Conservation (phyloP, 169 alveolate species). For the Plasmodium gonderi region DNA sequence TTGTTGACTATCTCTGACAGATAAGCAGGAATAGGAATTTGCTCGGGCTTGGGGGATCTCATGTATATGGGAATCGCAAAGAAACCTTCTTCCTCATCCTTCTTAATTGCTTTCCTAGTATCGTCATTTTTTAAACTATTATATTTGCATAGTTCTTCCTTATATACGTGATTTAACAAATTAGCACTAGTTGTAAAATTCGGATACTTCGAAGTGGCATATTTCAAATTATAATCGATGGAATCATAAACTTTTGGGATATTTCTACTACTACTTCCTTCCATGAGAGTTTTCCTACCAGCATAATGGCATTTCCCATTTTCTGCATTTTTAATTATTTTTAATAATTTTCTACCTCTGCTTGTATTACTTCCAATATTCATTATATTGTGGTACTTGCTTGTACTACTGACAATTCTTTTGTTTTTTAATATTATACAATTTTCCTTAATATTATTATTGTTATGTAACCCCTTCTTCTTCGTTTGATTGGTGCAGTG, state of each 20-base stretch:
- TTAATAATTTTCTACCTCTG: not conserved
- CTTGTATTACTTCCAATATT: not conserved
- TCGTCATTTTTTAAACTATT: not conserved
- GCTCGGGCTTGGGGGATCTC: conserved; percentile 71
- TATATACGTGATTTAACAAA: not conserved
- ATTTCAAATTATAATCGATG: not conserved
- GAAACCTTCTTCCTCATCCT: conserved; percentile 38
- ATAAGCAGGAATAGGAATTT: conserved; percentile 40
- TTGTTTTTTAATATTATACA: not conserved
- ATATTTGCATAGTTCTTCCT: conserved; percentile 7
- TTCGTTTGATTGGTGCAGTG: too few relatives aligned
- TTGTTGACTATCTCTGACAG: conserved; percentile 8
- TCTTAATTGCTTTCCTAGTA: not conserved
- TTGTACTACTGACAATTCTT: not conserved
- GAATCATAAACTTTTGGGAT: not conserved
- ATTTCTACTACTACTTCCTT: not conserved
- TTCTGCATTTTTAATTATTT: not conserved
- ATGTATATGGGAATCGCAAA: conserved; percentile 48
- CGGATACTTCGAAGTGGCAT: not conserved
- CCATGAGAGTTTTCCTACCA: not conserved
- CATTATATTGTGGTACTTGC: not conserved
- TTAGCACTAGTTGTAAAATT: not conserved
- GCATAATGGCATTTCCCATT: not conserved
- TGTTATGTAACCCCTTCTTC: not conserved
- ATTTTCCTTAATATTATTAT: not conserved